Evolutionary conservation across 2,329 filamentous ascomycete species (phyloP), one percentile per base, ranked within the genome.

Genomic region (Aspergillus niger): DNA sequence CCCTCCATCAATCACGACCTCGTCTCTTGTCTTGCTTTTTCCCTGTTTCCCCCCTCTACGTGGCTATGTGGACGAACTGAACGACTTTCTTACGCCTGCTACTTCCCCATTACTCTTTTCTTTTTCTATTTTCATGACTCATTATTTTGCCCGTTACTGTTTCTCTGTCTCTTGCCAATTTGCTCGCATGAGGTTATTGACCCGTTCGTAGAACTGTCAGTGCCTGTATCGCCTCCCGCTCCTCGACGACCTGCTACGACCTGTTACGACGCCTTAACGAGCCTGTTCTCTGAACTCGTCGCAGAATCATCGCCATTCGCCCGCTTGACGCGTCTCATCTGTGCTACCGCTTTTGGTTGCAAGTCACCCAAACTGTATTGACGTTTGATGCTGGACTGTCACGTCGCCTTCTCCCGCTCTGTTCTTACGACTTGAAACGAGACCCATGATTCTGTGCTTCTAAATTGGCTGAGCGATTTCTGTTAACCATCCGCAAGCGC

Each of bases 401-500:
- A 60, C 64, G 63, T 65, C 67, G 69, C 69, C 62, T 65, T 68
- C 67, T 48, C 59, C 64, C 62, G 53, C 63, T 67, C 61, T 64
- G 55, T 68, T 67, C 72, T 79, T 72, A 79, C 74, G 77, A 79
- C 71, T 67, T 74, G 75, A 75, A 72, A 79, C 76, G 77, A 79
- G 69, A 70, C 72, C 74, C 72, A 79, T 75, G 76, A 70, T 66
- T 64, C 55, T 63, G 66, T 68, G 63, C 66, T 69, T 76, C 63
- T 71, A 60, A 65, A 65, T 66, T 66, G 66, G 63, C 70, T 66
- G 61, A 67, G 66, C 67, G 64, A 63, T 59, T 64, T 62, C 56
- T 65, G 59, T 65, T 67, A 56, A 63, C 63, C 63, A 64, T 65
- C 55, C 59, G 59, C 63, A 58, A 64, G 62, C 63, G 55, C 59